phyloP scores from a whole-genome alignment of 352 stramenopile species.

The Phytophthora hibernalis region DNA sequence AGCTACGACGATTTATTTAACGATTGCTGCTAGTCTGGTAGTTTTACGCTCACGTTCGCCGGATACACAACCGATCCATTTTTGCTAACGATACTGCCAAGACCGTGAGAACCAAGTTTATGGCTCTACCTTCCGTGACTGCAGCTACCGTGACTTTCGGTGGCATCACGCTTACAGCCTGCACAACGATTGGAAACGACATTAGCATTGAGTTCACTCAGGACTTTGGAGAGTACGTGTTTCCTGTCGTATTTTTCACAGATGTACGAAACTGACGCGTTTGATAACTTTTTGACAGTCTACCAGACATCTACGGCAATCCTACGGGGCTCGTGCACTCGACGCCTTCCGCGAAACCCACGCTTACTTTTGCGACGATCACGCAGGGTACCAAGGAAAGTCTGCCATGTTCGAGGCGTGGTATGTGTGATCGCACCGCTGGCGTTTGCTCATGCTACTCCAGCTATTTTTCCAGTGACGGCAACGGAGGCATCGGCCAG shows the following conservation, averaged over 20 bases:
- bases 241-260: neutral
- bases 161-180: constrained; percentile 69
- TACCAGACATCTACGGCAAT: constrained; percentile 70
- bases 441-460: constrained; percentile 87
- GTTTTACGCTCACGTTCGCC: constrained; percentile 87
- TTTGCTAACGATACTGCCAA: constrained; percentile 52
- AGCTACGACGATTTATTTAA: neutral
- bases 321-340: constrained; percentile 55
- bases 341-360: constrained; percentile 51
- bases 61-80: constrained; percentile 83
- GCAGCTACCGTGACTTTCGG: constrained; percentile 75
- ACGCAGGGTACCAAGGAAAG: constrained; percentile 92
- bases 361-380: constrained; percentile 57
- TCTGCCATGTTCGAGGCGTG: constrained; percentile 85
- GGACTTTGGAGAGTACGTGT: constrained; percentile 73
- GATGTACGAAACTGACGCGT: neutral
- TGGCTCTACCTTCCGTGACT: constrained; percentile 66
- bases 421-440: constrained; percentile 74
- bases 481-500: constrained; percentile 78
- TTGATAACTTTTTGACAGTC: constrained; percentile 26
- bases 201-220: constrained; percentile 83
- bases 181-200: constrained; percentile 78
- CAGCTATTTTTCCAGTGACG: constrained; percentile 88
- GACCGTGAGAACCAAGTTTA: constrained; percentile 59
- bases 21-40: constrained; percentile 50